Base-by-base conservation (phyloP, 2,329 filamentous ascomycete species). In the Botryotinia globosa region DNA sequence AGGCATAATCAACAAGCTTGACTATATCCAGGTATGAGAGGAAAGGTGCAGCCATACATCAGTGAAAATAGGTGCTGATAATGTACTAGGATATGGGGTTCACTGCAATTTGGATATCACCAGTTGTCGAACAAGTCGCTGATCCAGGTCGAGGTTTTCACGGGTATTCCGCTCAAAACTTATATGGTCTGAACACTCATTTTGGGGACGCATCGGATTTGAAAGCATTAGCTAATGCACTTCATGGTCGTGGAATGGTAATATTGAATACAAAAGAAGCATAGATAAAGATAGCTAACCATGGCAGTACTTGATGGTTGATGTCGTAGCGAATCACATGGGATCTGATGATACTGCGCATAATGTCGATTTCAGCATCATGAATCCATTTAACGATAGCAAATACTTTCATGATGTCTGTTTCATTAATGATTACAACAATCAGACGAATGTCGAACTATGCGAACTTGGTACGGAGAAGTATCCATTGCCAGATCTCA, bases 311-410 rank as follows among this genome's bases (percentile, higher is more conserved):
- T 75, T 87, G 18, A 86, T 87, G 85, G 81, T 86, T 63, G 85
- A 87, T 74, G 82, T 85, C 3, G 85, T 87, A 16, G 82, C 85
- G 56, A 87, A 87, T 77, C 84, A 87, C 72, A 82, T 84, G 81
- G 83, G 79, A 44, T 78, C 77, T 66, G 62, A 74, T 25, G 75
- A 76, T 7, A 77, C 74, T 44, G 77, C 74, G 3, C 82, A 81
- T 66, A 81, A 82, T 74, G 81, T 82, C 56, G 82, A 81, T 34
- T 81, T 80, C 61, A 79, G 75, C 54, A 75, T 78, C 44, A 83
- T 83, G 74, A 80, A 76, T n/a, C 82, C 83, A 8, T 85, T 85
- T 78, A 80, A 83, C 74, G 76, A 78, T 16, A 76, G 77, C 71
- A 56, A 75, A 64, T 81, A 81, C 62, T 83, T 78, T 56, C 82